phyloP scores from a whole-genome alignment of 2,329 filamentous ascomycete species.

The Phyllosticta citribraziliensis region DNA sequence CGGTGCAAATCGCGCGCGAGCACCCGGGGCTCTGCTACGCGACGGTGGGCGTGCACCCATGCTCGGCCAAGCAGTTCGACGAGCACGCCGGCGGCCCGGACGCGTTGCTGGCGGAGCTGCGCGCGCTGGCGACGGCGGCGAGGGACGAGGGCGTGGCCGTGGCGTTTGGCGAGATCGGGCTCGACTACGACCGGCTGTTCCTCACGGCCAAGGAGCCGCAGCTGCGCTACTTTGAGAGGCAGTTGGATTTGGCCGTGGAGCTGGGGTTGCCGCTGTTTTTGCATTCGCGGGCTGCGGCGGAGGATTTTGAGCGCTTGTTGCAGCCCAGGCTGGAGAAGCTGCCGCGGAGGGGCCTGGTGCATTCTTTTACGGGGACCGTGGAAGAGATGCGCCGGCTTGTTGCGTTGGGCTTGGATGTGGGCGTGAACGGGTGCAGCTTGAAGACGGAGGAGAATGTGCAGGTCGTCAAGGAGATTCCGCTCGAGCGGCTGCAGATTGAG shows the following conservation, averaged over 20 bases:
- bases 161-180: slow-evolving; percentile 88
- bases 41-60: slow-evolving; percentile 91
- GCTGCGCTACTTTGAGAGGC: slow-evolving; percentile 72
- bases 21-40: slow-evolving; percentile 75
- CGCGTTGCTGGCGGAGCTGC: slow-evolving; percentile 49
- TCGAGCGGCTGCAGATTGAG: slow-evolving; percentile 82
- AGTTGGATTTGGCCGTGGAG: slow-evolving; percentile 67
- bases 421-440: slow-evolving; percentile 60
- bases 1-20: slow-evolving; percentile 60
- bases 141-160: slow-evolving; percentile 45
- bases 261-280: slow-evolving; percentile 82
- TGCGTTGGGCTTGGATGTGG: slow-evolving; percentile 33
- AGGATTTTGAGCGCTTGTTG: slow-evolving; percentile 70
- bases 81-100: slow-evolving; percentile 43
- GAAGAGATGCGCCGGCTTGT: slow-evolving; percentile 32
- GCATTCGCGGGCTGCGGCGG: slow-evolving; percentile 78
- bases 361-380: slow-evolving; percentile 31
- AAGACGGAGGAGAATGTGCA: slow-evolving; percentile 87
- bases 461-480: slow-evolving; percentile 68
- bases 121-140: slow-evolving; percentile 46
- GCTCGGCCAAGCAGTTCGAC: slow-evolving; percentile 71
- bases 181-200: slow-evolving; percentile 89
- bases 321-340: slow-evolving; percentile 54
- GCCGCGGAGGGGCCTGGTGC: slow-evolving; percentile 53
- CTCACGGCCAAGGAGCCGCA: slow-evolving; percentile 72